Evolutionary conservation across 257 asterid genomes (phyloP).

Genomic region (Echium plantagineum): DNA sequence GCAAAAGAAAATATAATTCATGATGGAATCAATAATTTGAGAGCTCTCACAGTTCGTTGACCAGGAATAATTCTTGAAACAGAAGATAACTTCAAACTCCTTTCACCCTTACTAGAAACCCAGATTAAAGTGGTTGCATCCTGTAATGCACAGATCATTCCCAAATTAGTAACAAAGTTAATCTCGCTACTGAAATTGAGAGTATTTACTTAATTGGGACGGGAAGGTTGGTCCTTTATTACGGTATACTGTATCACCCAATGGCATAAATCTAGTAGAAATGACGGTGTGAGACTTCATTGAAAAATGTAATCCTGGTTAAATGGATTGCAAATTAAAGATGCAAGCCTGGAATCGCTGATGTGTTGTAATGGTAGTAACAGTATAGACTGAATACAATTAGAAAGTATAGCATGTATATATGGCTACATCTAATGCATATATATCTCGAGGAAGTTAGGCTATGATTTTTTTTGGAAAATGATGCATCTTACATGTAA

Average conservation of each 20-base stretch:
- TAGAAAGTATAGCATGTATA: background rate
- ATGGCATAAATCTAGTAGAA: no score
- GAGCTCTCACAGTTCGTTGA: constrained; percentile 79
- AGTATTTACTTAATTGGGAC: background rate
- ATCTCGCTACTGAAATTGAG: background rate
- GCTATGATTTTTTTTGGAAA: background rate
- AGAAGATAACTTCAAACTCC: constrained; percentile 68
- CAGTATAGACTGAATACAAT: background rate
- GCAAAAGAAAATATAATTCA: background rate
- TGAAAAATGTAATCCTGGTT: no score
- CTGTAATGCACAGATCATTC: constrained; percentile 24
- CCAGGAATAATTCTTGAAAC: constrained; percentile 81
- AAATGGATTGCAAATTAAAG: background rate
- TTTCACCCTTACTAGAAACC: constrained; percentile 79
- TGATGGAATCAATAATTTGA: background rate
- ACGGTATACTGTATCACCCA: no score
- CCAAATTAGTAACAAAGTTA: constrained; percentile 13
- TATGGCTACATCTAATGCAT: background rate
- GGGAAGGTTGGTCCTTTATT: background rate
- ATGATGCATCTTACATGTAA: background rate
- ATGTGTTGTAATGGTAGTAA: background rate
- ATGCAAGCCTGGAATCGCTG: background rate
- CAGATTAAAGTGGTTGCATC: constrained; percentile 70
- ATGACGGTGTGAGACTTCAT: background rate
- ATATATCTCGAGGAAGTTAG: background rate